Conservation (phyloP, 2,329 filamentous ascomycete genomes). For the Fusarium sp. region DNA sequence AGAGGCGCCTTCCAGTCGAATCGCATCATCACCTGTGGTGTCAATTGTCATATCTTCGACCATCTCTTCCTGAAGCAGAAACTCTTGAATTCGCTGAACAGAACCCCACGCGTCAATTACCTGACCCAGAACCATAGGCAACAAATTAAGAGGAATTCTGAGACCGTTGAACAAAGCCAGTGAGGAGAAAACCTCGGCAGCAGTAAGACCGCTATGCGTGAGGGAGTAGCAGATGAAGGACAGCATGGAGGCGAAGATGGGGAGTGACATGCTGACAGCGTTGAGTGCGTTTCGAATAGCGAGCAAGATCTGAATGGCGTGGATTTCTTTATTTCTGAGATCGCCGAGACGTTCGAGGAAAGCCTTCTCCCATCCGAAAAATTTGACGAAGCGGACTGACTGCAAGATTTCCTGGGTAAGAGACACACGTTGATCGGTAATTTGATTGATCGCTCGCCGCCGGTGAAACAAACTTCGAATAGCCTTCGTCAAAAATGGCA, state of each 20-base stretch:
- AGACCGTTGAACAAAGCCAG: constrained; percentile 93
- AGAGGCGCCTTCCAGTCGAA: constrained; percentile 75
- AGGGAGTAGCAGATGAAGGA: constrained; percentile 86
- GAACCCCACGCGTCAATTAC: constrained; percentile 90
- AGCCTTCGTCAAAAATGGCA: constrained; percentile 80
- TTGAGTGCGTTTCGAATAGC: constrained; percentile 87
- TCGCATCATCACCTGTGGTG: constrained; percentile 69
- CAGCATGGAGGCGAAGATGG: constrained; percentile 94
- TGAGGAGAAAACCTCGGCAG: constrained; percentile 91
- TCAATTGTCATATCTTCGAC: constrained; percentile 71
- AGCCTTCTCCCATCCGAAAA: constrained; percentile 92
- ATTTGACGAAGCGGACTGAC: constrained; percentile 94
- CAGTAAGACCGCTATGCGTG: constrained; percentile 71
- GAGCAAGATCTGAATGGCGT: constrained; percentile 83
- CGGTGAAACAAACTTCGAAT: constrained; percentile 80
- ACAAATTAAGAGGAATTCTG: constrained; percentile 86
- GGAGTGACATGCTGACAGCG: constrained; percentile 83
- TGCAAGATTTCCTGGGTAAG: constrained; percentile 92
- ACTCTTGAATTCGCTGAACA: constrained; percentile 85
- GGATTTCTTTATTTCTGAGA: constrained; percentile 80
- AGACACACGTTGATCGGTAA: constrained; percentile 91
- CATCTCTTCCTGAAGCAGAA: constrained; percentile 85
- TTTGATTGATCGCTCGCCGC: constrained; percentile 84
- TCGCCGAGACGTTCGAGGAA: constrained; percentile 81
- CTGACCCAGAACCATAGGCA: constrained; percentile 89